Base-by-base conservation (phyloP, 2,329 filamentous ascomycete genomes). In the Ophiostoma pallidulum region DNA sequence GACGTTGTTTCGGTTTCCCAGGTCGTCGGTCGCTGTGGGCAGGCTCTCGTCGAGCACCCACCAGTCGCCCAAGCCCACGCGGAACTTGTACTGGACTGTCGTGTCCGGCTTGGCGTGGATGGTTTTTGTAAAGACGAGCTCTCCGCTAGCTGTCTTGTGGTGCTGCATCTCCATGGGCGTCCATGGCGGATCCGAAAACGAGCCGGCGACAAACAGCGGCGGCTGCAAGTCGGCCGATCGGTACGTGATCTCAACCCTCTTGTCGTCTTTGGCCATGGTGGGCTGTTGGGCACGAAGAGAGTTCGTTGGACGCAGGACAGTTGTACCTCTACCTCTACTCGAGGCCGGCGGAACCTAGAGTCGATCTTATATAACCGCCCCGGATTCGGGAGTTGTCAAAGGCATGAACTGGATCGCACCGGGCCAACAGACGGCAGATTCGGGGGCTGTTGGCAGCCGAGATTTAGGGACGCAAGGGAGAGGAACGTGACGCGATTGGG, bases 51-150 rank as follows among this genome's bases (percentile, higher is more conserved):
- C 77, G 39, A 86, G 62, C 20, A 80, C 69, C 83, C 83, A 86
- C 77, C 80, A 85, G 53, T 85, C 75, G 41, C 77, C 77, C 18
- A 71, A 61, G 9, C 82, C 83, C 31, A 84, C 67, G 26, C 82
- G 75, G 56, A 89, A 84, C 63, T 87, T 89, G 72, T 88, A 90
- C 57, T 85, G 79, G 54, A 86, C 77, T 49, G 77, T 73, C 40
- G 75, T 72, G 19, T 74, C 75, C 19, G 74, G 67, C 16, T 76
- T 67, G 8, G 75, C 69, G 31, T 71, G 60, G 38, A 86, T 68
- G 1, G 70, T 63, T 49, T 77, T 77, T 37, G 64, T 69, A 59
- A 85, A 89, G 12, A 72, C 59, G 49, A 77, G 66, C 46, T 80
- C 68, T n/a, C 73, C 75, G 31, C 73, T 65, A 4, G 70, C 64